These are phyloP conservation scores for Trametes villosa DNA, from an alignment of 768 basidiomycete species.

Conservation along the genomic window DNA sequence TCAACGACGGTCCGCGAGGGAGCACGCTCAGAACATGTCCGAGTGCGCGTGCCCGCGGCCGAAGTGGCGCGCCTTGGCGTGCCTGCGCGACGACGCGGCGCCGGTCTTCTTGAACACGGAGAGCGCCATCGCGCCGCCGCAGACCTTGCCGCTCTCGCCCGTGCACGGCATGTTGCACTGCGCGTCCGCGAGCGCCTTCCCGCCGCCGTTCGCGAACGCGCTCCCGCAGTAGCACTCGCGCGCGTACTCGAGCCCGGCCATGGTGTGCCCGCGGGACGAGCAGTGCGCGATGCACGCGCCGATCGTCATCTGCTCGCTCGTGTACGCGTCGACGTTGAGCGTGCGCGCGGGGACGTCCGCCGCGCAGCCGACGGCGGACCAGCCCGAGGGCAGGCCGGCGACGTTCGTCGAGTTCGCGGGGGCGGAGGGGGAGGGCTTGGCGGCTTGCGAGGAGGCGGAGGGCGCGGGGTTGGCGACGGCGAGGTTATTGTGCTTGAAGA, in stretches of 20 bases:
- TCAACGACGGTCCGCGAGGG: conserved; percentile 8
- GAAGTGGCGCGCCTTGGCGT: conserved; percentile 23
- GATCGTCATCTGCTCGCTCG: conserved; percentile 21
- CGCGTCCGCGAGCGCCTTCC: conserved; percentile 12
- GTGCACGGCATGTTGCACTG: conserved; percentile 23
- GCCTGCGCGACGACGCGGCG: background rate
- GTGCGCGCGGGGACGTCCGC: conserved; percentile 14
- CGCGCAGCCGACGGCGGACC: conserved; percentile 19
- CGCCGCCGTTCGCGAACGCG: conserved; percentile 22
- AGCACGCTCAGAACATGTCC: conserved; percentile 14
- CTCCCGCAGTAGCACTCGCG: conserved; percentile 27
- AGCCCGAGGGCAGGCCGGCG: conserved; percentile 15
- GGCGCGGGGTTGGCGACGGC: conserved; percentile 2
- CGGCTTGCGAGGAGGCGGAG: too few species aligned
- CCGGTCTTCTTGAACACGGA: conserved; percentile 18
- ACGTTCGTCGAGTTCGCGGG: conserved; percentile 18
- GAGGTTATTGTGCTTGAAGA: conserved; percentile 16
- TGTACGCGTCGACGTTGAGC: conserved; percentile 23
- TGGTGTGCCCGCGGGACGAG: conserved; percentile 11
- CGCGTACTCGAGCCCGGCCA: conserved; percentile 26
- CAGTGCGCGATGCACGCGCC: conserved; percentile 20
- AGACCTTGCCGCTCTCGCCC: conserved; percentile 11
- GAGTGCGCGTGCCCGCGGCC: conserved; percentile 20
- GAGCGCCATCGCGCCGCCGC: conserved; percentile 23
- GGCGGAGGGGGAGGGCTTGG: too few species aligned